A percentile compares a stretch with the other conserved stretches of the same genome.
These are phyloP conservation scores for Cytospora paraplurivora DNA, from an alignment of 2,329 filamentous ascomycete genomes.

Conservation along the genomic window DNA sequence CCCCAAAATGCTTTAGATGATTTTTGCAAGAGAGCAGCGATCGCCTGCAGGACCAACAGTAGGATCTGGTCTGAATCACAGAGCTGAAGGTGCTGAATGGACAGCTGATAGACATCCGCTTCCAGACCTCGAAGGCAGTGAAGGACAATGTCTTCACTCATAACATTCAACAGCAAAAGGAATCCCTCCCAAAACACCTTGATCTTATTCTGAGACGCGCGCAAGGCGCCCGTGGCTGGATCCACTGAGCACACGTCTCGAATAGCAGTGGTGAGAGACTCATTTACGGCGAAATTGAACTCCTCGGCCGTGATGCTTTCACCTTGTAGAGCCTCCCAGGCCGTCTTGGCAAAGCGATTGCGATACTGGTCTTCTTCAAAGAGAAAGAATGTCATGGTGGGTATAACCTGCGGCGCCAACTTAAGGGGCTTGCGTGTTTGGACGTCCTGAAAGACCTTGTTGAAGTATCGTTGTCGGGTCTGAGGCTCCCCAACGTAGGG, in stretches of 20 bases:
- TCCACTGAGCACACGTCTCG: constrained; percentile 19
- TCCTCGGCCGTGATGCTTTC: constrained; percentile 66
- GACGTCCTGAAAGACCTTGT: constrained; percentile 79
- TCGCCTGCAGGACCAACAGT: constrained; percentile 67
- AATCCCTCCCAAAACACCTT: constrained; percentile 80
- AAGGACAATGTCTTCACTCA: constrained; percentile 74
- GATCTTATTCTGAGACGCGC: constrained; percentile 52
- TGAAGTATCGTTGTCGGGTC: constrained; percentile 61
- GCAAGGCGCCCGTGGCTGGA: constrained; percentile 9
- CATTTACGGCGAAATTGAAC: constrained; percentile 85
- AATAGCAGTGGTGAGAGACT: constrained; percentile 69
- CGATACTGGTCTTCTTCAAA: constrained; percentile 71
- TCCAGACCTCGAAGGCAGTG: constrained; percentile 80
- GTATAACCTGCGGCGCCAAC: constrained; percentile 70
- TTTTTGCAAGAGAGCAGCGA: constrained; percentile 72
- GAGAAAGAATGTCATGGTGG: constrained; percentile 82
- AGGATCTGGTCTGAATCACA: constrained; percentile 61
- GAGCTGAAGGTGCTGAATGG: constrained; percentile 55
- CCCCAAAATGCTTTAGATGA: constrained; percentile 85
- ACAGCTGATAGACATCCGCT: constrained; percentile 67
- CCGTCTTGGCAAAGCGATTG: constrained; percentile 66
- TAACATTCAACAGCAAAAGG: constrained; percentile 69
- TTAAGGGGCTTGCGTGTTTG: constrained; percentile 79
- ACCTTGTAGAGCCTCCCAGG: constrained; percentile 67
- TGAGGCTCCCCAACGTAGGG: constrained; percentile 66